Evolutionary conservation across 2,329 filamentous ascomycete genomes (phyloP).

Genomic region (Botrytis fabae): DNA sequence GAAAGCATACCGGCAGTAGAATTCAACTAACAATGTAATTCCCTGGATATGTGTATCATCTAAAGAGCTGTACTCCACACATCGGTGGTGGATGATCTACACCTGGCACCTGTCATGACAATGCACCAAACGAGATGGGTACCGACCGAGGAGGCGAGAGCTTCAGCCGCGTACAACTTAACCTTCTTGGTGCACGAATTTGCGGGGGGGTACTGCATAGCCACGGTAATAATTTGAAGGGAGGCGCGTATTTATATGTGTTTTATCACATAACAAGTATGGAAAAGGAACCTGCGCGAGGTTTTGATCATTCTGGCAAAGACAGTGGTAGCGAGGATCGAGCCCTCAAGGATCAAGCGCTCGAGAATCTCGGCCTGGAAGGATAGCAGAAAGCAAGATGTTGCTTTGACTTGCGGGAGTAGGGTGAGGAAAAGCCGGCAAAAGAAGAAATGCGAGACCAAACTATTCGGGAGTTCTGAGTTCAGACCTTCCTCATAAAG

Average conservation of each 20-base stretch:
- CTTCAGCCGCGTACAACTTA: background rate
- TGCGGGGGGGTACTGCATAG: slow-evolving; percentile 13
- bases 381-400: background rate
- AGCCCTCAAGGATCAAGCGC: too few relatives aligned
- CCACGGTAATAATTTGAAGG: background rate
- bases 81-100: slow-evolving; percentile 3
- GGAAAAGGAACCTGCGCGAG: background rate
- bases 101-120: background rate
- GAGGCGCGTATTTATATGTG: background rate
- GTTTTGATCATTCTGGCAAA: background rate
- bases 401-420: background rate
- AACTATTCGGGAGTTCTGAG: background rate
- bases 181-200: background rate
- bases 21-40: background rate
- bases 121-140: background rate
- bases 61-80: background rate
- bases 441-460: background rate
- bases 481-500: slow-evolving; percentile 9
- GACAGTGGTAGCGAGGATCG: background rate
- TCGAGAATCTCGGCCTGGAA: background rate
- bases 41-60: background rate
- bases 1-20: background rate
- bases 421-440: background rate
- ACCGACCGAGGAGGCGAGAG: slow-evolving; percentile 3
- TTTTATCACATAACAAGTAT: background rate